Conservation (phyloP, 305 asterid species). For the Withania somnifera region DNA sequence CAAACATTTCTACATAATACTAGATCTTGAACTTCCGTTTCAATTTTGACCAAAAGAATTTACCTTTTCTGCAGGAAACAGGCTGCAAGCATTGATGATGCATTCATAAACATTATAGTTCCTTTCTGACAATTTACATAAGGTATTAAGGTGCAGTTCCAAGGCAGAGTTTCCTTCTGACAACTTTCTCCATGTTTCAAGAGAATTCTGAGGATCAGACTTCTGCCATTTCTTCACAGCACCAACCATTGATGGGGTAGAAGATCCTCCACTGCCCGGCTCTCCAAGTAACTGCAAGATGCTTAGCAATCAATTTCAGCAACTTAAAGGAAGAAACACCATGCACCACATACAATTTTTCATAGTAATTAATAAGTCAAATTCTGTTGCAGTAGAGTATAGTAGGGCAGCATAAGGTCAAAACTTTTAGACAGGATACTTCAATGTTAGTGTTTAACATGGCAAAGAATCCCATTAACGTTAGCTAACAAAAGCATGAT, state of each 20-base stretch:
- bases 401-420: not conserved
- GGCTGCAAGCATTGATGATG: slow-evolving; percentile 54
- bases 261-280: slow-evolving; percentile 96
- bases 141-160: slow-evolving; percentile 60
- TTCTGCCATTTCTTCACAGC: slow-evolving; percentile 97
- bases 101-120: slow-evolving; percentile 39
- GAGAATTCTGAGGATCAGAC: slow-evolving; percentile 63
- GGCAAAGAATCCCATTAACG: not conserved
- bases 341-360: not conserved
- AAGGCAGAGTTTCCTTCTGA: slow-evolving; percentile 68
- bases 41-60: not conserved
- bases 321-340: slow-evolving; percentile 10
- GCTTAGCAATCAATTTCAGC: slow-evolving; percentile 9
- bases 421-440: not conserved
- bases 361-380: not conserved
- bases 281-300: slow-evolving; percentile 81
- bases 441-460: not conserved
- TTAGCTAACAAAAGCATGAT: not conserved
- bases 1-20: not conserved
- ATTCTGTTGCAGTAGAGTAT: not conserved
- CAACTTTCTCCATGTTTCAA: slow-evolving; percentile 68
- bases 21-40: not conserved
- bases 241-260: slow-evolving; percentile 97
- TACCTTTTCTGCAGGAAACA: slow-evolving; percentile 62
- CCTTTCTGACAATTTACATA: slow-evolving; percentile 55